These are phyloP conservation scores for Linaria vulgaris DNA, from an alignment of 257 asterid species.

Conservation along the genomic window DNA sequence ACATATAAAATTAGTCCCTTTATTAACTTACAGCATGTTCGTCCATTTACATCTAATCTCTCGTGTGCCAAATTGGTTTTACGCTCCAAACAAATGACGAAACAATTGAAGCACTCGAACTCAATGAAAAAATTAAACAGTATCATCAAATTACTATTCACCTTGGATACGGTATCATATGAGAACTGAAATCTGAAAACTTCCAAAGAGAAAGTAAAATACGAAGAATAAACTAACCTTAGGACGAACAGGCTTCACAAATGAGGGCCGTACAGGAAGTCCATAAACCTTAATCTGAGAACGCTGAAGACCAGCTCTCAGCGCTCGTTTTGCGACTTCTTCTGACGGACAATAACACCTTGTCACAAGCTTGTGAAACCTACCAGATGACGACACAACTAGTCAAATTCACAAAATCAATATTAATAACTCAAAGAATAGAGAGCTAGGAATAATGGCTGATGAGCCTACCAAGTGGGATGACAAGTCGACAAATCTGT, in stretches of 20 bases:
- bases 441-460: slow-evolving; percentile 17
- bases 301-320: slow-evolving; percentile 81
- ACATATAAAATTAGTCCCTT: neutral
- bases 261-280: slow-evolving; percentile 96
- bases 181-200: neutral
- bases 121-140: neutral
- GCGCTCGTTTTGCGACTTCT: slow-evolving; percentile 94
- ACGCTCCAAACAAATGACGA: slow-evolving; percentile 11
- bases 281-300: slow-evolving; percentile 90
- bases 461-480: slow-evolving; percentile 80
- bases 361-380: slow-evolving; percentile 99
- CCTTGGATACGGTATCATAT: neutral
- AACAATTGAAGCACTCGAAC: neutral
- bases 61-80: slow-evolving; percentile 1
- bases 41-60: slow-evolving; percentile 3
- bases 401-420: slow-evolving; percentile 17
- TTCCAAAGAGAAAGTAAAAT: neutral
- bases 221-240: slow-evolving; percentile 50
- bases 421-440: neutral
- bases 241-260: slow-evolving; percentile 78
- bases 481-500: slow-evolving; percentile 95
- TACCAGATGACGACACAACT: slow-evolving; percentile 33
- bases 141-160: slow-evolving; percentile 7
- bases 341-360: slow-evolving; percentile 96
- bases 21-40: neutral